These are phyloP conservation scores for Phytopythium kandeliae DNA, from an alignment of 352 stramenopile genomes.

Conservation along the genomic window DNA sequence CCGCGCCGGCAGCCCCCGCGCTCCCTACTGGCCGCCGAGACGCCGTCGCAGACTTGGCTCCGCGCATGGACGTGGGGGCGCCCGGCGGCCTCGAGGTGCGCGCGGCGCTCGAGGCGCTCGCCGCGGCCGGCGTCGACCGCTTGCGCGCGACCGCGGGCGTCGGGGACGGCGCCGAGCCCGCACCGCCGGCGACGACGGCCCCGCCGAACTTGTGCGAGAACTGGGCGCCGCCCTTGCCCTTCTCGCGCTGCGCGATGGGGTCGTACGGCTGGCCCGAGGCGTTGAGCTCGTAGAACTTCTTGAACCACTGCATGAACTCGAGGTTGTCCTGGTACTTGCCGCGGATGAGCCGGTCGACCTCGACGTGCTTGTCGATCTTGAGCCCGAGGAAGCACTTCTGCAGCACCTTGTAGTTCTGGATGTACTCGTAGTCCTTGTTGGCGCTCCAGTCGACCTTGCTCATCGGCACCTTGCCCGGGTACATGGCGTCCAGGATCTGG, in stretches of 20 bases:
- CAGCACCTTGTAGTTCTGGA: slow-evolving; percentile 99
- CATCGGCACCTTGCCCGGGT: slow-evolving; percentile 94
- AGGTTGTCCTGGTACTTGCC: slow-evolving; percentile 99
- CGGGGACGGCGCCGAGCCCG: slow-evolving; percentile 18
- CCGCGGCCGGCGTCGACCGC: slow-evolving; percentile 26
- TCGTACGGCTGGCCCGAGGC: slow-evolving; percentile 91
- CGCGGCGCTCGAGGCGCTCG: slow-evolving; percentile 14
- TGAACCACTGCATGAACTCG: slow-evolving; percentile 99
- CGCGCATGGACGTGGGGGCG: slow-evolving; percentile 22
- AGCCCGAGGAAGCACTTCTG: slow-evolving; percentile 96
- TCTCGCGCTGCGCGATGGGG: slow-evolving; percentile 85
- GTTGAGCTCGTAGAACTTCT: slow-evolving; percentile 91
- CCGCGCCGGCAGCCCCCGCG: slow-evolving; percentile 12
- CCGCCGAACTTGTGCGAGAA: slow-evolving; percentile 71
- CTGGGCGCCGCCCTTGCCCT: slow-evolving; percentile 91
- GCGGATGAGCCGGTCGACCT: slow-evolving; percentile 97
- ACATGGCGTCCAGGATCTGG: slow-evolving; percentile 96
- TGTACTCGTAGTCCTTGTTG: slow-evolving; percentile 97
- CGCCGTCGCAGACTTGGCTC: slow-evolving; percentile 15
- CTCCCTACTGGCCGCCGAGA: slow-evolving; percentile 25
- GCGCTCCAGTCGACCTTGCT: slow-evolving; percentile 96
- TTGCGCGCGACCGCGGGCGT: slow-evolving; percentile 10
- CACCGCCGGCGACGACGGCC: slow-evolving; percentile 3
- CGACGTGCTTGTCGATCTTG: slow-evolving; percentile 95
- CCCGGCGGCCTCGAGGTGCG: slow-evolving; percentile 37